Evolutionary conservation across 306 rosid species (phyloP).

Genomic region (Vicia sativa): DNA sequence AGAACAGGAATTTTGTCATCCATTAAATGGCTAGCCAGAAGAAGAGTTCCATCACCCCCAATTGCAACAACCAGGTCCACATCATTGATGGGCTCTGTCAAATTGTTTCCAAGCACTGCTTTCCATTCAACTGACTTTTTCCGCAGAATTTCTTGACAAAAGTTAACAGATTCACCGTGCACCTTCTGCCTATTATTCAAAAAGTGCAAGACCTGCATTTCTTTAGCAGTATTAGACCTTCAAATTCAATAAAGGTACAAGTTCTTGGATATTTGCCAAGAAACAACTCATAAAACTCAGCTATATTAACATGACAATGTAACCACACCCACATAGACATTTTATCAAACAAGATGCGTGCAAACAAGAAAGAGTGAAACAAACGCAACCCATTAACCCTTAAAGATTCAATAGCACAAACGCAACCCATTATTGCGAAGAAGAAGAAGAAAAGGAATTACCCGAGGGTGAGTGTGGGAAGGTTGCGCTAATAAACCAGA

Average conservation of each 20-base stretch:
- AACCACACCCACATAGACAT: constrained; percentile 38
- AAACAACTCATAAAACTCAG: background rate
- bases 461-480: constrained; percentile 66
- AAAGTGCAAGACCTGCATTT: constrained; percentile 59
- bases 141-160: constrained; percentile 71
- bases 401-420: constrained; percentile 4
- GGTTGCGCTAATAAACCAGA: constrained; percentile 49
- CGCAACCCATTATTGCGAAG: constrained; percentile 10
- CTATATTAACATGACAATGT: background rate
- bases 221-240: constrained; percentile 30
- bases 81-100: constrained; percentile 62
- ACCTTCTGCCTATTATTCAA: constrained; percentile 65
- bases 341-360: constrained; percentile 50
- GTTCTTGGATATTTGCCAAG: background rate
- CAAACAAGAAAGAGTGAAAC: constrained; percentile 32
- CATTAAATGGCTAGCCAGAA: constrained; percentile 84
- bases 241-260: background rate
- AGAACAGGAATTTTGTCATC: constrained; percentile 76
- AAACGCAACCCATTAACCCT: background rate
- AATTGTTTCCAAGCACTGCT: constrained; percentile 50
- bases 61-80: constrained; percentile 82
- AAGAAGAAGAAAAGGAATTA: constrained; percentile 32
- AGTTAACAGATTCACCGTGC: constrained; percentile 69
- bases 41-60: constrained; percentile 95
- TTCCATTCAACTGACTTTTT: constrained; percentile 78